Conservation (phyloP, 805 yeast species). For the Isabelozyma rhagii region DNA sequence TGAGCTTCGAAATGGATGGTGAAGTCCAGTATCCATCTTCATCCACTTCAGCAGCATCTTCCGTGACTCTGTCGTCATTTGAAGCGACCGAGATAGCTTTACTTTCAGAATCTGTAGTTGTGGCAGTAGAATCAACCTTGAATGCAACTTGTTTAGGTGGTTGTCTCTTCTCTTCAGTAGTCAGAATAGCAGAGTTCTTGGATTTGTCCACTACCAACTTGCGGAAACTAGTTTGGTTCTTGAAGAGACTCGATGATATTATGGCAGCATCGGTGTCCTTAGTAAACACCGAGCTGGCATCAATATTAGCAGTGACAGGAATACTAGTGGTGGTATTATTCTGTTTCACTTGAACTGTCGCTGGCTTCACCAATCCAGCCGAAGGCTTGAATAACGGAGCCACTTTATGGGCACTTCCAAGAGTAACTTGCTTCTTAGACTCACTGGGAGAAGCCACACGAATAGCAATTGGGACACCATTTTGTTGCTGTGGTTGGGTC, state of each 20-base stretch:
- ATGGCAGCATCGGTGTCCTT: conserved; percentile 63
- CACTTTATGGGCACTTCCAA: conserved; percentile 56
- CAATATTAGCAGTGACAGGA: conserved; percentile 1
- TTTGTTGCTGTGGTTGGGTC: conserved; percentile 11
- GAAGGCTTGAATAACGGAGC: conserved; percentile 48
- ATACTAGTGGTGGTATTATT: conserved; percentile 4
- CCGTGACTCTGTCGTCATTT: background rate
- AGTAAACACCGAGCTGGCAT: conserved; percentile 25
- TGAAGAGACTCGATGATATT: conserved; percentile 66
- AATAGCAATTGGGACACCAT: conserved; percentile 23
- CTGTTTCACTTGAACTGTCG: background rate
- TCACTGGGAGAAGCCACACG: conserved; percentile 15
- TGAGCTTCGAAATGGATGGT: conserved; percentile 68
- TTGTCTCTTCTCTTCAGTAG: background rate
- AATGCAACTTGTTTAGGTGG: conserved; percentile 16
- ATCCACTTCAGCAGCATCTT: conserved; percentile 38
- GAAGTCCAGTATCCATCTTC: conserved; percentile 84
- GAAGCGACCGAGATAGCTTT: background rate
- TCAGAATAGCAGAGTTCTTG: conserved; percentile 2
- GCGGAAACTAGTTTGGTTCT: conserved; percentile 55
- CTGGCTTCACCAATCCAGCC: background rate
- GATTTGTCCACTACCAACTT: conserved; percentile 52
- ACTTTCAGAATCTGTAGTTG: background rate
- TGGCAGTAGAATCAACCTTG: conserved; percentile 4
- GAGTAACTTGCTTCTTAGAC: conserved; percentile 56